These are phyloP conservation scores for Talinum fruticosum DNA, from an alignment of 148 eudicot species.

Conservation along the genomic window DNA sequence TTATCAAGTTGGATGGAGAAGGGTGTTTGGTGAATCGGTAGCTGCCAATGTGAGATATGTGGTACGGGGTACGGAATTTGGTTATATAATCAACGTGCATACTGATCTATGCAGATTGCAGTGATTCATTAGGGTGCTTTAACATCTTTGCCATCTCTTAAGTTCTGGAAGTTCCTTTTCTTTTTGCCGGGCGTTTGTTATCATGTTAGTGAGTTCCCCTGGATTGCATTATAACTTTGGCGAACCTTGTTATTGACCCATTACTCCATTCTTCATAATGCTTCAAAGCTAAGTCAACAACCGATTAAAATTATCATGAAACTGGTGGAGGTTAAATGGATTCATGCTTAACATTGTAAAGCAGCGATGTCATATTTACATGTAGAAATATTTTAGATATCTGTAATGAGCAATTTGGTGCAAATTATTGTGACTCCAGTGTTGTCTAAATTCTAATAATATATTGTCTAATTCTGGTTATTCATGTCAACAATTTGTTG, in stretches of 20 bases:
- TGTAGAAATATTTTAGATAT: neutral
- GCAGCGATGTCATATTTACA: neutral
- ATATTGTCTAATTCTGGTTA: too few species aligned
- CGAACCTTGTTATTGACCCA: neutral
- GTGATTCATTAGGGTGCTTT: neutral
- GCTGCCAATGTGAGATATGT: too few species aligned
- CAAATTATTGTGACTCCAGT: neutral
- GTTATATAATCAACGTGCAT: neutral
- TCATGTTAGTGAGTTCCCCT: neutral
- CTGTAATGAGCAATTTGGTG: too few species aligned
- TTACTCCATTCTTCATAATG: neutral
- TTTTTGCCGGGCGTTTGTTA: too few species aligned
- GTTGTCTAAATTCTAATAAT: neutral
- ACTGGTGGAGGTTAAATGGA: neutral
- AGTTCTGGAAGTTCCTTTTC: neutral
- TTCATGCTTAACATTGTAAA: neutral
- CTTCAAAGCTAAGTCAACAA: neutral
- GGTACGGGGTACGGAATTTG: too few species aligned
- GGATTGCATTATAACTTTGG: neutral
- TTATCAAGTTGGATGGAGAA: too few species aligned
- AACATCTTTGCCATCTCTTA: neutral
- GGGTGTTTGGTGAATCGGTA: too few species aligned
- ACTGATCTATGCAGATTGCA: neutral
- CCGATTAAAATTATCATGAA: neutral
- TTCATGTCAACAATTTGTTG: neutral